phyloP scores from a whole-genome alignment of 257 asterid species.

The Nicotiana paniculata region DNA sequence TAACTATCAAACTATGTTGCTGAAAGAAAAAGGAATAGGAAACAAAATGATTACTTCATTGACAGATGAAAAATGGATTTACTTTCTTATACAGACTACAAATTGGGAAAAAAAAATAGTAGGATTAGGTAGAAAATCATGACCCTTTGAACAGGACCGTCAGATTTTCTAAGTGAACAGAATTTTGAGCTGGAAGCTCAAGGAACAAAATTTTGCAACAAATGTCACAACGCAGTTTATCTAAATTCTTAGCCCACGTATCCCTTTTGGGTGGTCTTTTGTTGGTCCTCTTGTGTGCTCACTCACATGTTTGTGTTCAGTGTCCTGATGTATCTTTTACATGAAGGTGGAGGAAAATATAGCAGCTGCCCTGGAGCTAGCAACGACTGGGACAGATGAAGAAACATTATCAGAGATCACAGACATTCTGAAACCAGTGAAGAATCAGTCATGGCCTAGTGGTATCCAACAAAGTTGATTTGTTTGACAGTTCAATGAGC shows the following conservation, averaged over 20 bases:
- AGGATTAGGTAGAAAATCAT: not conserved
- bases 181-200: not conserved
- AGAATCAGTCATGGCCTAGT: constrained; percentile 93
- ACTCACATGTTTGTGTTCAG: not conserved
- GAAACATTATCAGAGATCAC: constrained; percentile 48
- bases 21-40: not conserved
- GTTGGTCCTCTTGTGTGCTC: not conserved
- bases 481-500: not conserved
- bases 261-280: not conserved
- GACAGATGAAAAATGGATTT: not conserved
- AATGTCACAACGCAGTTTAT: not conserved
- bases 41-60: not conserved
- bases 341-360: constrained; percentile 73
- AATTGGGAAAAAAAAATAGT: not conserved
- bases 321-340: not conserved
- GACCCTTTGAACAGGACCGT: not conserved
- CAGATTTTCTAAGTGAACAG: not conserved
- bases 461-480: constrained; percentile 59
- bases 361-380: constrained; percentile 66
- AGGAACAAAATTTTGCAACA: not conserved
- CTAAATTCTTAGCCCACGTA: not conserved
- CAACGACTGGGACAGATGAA: constrained; percentile 51
- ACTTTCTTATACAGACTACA: not conserved
- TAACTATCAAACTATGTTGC: not conserved
- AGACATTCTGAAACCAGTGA: constrained; percentile 66